Evolutionary conservation across 2,329 filamentous ascomycete species (phyloP).

Genomic region (Stemphylium vesicarium): DNA sequence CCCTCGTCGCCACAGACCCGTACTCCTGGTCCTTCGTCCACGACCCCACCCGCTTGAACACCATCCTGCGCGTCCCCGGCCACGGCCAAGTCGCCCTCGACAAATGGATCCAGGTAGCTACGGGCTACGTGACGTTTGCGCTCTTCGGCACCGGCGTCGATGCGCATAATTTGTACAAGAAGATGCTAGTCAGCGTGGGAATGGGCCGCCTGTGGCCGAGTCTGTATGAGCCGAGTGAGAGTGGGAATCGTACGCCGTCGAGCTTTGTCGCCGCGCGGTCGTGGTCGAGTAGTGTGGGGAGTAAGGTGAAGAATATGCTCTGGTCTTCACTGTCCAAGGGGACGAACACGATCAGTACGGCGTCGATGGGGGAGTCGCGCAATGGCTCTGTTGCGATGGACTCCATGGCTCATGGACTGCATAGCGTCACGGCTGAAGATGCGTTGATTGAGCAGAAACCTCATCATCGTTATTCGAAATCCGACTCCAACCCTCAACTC

Average conservation of each 20-base stretch:
- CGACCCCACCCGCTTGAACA: slow-evolving; percentile 54
- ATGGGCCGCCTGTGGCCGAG: slow-evolving; percentile 41
- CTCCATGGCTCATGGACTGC: background rate
- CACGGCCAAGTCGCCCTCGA: slow-evolving; percentile 58
- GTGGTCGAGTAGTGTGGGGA: slow-evolving; percentile 26
- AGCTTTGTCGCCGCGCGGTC: slow-evolving; percentile 22
- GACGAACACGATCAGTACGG: slow-evolving; percentile 7
- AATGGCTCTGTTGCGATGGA: slow-evolving; percentile 18
- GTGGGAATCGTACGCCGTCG: slow-evolving; percentile 18
- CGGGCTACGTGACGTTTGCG: slow-evolving; percentile 64
- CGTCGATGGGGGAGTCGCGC: slow-evolving; percentile 11
- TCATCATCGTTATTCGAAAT: background rate
- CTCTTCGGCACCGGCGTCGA: slow-evolving; percentile 71
- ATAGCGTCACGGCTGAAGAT: slow-evolving; percentile 17
- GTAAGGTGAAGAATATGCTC: slow-evolving; percentile 36
- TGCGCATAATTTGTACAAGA: slow-evolving; percentile 51
- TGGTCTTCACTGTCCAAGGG: slow-evolving; percentile 9
- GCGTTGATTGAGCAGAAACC: slow-evolving; percentile 2
- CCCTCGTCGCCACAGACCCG: slow-evolving; percentile 38
- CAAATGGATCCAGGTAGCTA: slow-evolving; percentile 63
- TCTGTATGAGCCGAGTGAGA: slow-evolving; percentile 28
- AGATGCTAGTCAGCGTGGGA: slow-evolving; percentile 30
- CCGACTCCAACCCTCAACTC: no score
- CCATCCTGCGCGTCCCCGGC: slow-evolving; percentile 57
- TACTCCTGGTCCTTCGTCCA: slow-evolving; percentile 64